These are phyloP conservation scores for Syzygium syzygioides DNA, from an alignment of 441 rosid species.

Conservation along the genomic window DNA sequence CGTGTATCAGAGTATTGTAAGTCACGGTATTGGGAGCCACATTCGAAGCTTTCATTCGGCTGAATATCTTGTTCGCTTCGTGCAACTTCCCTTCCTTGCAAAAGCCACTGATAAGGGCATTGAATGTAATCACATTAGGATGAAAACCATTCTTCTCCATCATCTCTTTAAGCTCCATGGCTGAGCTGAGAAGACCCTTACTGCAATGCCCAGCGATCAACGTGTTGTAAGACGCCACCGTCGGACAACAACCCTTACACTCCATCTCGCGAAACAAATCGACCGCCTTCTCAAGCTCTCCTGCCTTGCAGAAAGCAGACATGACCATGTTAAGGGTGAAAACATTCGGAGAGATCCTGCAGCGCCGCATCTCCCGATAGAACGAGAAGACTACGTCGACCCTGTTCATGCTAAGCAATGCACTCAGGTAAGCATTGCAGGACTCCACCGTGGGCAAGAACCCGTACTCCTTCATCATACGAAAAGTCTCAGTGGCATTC, in stretches of 20 bases:
- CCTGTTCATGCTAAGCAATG: conserved; percentile 43
- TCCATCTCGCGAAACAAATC: conserved; percentile 50
- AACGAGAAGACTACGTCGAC: conserved; percentile 52
- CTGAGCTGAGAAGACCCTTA: conserved; percentile 53
- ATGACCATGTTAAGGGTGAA: conserved; percentile 70
- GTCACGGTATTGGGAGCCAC: conserved; percentile 55
- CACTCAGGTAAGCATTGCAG: conserved; percentile 73
- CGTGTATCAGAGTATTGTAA: conserved; percentile 67
- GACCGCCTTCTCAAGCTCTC: conserved; percentile 53
- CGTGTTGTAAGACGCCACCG: conserved; percentile 51
- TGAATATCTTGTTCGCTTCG: conserved; percentile 53
- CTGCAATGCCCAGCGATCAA: conserved; percentile 61
- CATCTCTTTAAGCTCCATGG: conserved; percentile 46
- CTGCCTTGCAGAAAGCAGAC: conserved; percentile 47
- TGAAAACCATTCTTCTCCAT: conserved; percentile 42
- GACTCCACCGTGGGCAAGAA: conserved; percentile 60
- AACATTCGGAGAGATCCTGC: conserved; percentile 62
- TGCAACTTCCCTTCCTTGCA: conserved; percentile 41
- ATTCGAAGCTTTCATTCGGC: conserved; percentile 55
- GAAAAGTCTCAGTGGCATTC: conserved; percentile 48
- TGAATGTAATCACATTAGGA: conserved; percentile 56
- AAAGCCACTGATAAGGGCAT: conserved; percentile 56
- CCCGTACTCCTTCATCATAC: conserved; percentile 61
- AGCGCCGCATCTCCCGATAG: conserved; percentile 51
- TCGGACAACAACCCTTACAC: conserved; percentile 35